A percentile compares a stretch with the other conserved stretches of the same genome.
These are phyloP conservation scores for Dillenia suffruticosa DNA, from an alignment of 164 flowering plant genomes.

Conservation along the genomic window DNA sequence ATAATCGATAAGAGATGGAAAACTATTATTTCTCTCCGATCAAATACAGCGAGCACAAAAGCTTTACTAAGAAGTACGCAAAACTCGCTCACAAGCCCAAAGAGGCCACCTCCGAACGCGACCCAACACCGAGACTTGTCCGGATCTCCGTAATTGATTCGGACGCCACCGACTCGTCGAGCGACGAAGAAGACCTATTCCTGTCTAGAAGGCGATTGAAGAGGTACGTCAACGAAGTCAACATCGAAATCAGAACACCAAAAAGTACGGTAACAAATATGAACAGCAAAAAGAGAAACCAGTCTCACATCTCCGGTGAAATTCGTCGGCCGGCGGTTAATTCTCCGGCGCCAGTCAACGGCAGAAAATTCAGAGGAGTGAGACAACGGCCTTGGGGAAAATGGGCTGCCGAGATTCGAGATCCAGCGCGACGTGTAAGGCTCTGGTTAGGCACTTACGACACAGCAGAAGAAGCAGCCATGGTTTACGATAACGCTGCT, in stretches of 20 bases:
- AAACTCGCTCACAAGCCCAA: slow-evolving; percentile 14
- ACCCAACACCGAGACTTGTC: slow-evolving; percentile 27
- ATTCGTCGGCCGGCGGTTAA: background rate
- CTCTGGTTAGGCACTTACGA: slow-evolving; percentile 86
- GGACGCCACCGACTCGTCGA: slow-evolving; percentile 87
- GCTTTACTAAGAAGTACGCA: slow-evolving; percentile 22
- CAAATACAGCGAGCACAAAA: slow-evolving; percentile 54
- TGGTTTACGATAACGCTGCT: slow-evolving; percentile 83
- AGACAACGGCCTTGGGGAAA: slow-evolving; percentile 92
- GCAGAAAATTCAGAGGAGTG: slow-evolving; percentile 74
- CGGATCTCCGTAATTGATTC: slow-evolving; percentile 66
- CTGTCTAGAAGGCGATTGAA: slow-evolving; percentile 38
- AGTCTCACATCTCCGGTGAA: background rate
- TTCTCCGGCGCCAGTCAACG: background rate
- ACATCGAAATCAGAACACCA: slow-evolving; percentile 17
- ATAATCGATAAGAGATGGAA: slow-evolving; percentile 19
- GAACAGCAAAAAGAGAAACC: background rate
- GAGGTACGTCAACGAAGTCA: slow-evolving; percentile 43
- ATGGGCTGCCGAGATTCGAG: slow-evolving; percentile 97
- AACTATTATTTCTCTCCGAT: slow-evolving; percentile 26
- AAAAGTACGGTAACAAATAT: slow-evolving; percentile 3
- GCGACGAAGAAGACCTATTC: slow-evolving; percentile 50
- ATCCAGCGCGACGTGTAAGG: slow-evolving; percentile 58
- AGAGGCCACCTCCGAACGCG: background rate
- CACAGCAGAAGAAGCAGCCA: slow-evolving; percentile 91